Evolutionary conservation across 164 flowering plant species (phyloP).

Genomic region (Kingdonia uniflora): DNA sequence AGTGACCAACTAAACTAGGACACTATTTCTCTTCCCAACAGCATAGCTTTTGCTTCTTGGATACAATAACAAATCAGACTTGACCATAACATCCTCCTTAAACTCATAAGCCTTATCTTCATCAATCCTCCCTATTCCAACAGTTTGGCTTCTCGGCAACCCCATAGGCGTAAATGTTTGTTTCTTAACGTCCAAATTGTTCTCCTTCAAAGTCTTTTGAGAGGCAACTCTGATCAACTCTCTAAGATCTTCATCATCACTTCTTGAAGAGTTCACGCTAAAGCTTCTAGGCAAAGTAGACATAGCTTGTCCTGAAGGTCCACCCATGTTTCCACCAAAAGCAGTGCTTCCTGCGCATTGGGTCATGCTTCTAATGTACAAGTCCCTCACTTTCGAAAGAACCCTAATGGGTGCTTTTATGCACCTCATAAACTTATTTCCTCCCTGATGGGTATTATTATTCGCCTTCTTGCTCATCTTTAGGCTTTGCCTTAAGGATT

Average conservation of each 20-base stretch:
- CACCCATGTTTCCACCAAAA: constrained; percentile 8
- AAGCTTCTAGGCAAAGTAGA: constrained; percentile 32
- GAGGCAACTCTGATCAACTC: constrained; percentile 40
- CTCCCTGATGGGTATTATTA: background rate
- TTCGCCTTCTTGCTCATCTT: constrained; percentile 12
- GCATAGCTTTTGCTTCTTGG: constrained; percentile 48
- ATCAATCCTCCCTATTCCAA: constrained; percentile 56
- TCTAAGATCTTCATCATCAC: constrained; percentile 28
- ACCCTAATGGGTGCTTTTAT: constrained; percentile 29
- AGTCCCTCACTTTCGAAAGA: constrained; percentile 25
- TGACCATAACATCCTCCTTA: constrained; percentile 17
- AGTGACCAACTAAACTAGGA: too few relatives aligned
- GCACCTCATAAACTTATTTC: constrained; percentile 13
- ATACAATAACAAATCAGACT: constrained; percentile 6
- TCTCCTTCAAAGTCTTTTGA: constrained; percentile 14
- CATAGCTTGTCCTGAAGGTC: constrained; percentile 16
- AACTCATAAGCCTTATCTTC: constrained; percentile 47
- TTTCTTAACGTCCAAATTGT: constrained; percentile 10
- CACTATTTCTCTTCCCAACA: constrained; percentile 10
- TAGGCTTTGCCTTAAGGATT: background rate
- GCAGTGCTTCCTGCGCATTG: constrained; percentile 20
- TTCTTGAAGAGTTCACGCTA: constrained; percentile 20
- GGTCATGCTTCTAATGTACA: constrained; percentile 29
- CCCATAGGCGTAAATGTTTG: background rate
- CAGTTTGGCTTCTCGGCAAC: constrained; percentile 31